Base-by-base conservation (phyloP, 768 basidiomycete genomes). In the Suillus placidus region DNA sequence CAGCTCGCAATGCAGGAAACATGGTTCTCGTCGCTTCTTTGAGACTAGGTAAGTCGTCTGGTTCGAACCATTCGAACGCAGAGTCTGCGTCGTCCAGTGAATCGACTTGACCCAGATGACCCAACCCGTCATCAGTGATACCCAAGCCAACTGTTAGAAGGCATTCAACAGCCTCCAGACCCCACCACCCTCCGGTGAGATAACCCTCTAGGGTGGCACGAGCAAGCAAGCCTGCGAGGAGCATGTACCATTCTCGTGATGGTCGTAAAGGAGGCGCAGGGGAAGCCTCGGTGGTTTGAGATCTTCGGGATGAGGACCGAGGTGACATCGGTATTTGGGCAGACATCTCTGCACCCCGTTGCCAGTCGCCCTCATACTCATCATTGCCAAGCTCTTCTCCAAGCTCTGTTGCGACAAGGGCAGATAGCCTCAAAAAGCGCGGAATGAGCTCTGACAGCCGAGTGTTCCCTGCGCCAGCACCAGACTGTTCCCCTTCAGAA, bases 201-300 rank as follows among this genome's bases (percentile, higher is more conserved):
- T 95, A 95, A 0, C 94, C 94, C 71, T 96, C 93, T 61, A 95
- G 77, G 23, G 88, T 90, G 0, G 92, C 92, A n/a, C 93, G 85
- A 6, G 93, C 93, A 35, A 94, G 80, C 30, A 96, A 79, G 2
- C 91, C 88, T 0, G 86, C 86, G 18, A 94, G 81, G 14, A 96
- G 82, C 77, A 90, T 82, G 75, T 94, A 95, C 94, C 94, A 95
- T 68, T 88, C 87, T 32, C 85, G 79, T 34, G 92, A 89, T 0
- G 93, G 93, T 2, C 82, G 81, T 40, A 92, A 75, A 0, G 89
- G 88, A n/a, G 77, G 72, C 6, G 80, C 81, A 0, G 89, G 87
- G n/a, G 77, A 71, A 6, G 80, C 80, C 52, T 82, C 82, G 65
- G 79, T 73, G 6, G 74, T 74, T 47, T 75, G 77, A 42, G 74